Conservation (phyloP, 2,329 filamentous ascomycete species). For the Sporothrix protearum region DNA sequence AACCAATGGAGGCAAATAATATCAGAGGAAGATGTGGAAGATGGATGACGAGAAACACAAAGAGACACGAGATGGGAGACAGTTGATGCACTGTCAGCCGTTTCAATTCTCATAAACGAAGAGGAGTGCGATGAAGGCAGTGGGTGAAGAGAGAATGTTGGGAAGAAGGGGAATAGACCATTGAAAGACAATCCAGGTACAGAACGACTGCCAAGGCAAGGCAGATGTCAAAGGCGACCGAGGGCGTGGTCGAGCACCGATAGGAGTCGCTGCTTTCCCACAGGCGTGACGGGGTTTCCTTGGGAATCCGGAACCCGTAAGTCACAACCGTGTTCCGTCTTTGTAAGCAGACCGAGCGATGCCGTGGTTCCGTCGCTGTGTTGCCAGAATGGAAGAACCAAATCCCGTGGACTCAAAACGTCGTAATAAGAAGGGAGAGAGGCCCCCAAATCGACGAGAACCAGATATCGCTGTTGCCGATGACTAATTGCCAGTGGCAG, state of each 20-base stretch:
- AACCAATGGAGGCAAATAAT: neutral
- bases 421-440: neutral
- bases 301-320: no score
- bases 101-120: neutral
- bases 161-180: neutral
- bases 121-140: neutral
- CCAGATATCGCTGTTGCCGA: neutral
- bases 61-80: neutral
- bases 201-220: neutral
- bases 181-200: neutral
- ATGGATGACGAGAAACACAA: neutral
- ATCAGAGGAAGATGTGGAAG: neutral
- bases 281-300: neutral
- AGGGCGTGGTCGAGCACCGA: neutral
- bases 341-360: neutral
- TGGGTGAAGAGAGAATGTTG: neutral
- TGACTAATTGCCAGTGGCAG: neutral
- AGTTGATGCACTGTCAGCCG: neutral
- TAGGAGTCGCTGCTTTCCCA: neutral
- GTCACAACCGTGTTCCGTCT: neutral
- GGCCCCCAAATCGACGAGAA: neutral
- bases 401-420: neutral
- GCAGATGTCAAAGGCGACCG: neutral
- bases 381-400: neutral
- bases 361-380: neutral